Evolutionary conservation across 1,284 basidiomycete species (phyloP).

Genomic region (Apiotrichum brassicae): DNA sequence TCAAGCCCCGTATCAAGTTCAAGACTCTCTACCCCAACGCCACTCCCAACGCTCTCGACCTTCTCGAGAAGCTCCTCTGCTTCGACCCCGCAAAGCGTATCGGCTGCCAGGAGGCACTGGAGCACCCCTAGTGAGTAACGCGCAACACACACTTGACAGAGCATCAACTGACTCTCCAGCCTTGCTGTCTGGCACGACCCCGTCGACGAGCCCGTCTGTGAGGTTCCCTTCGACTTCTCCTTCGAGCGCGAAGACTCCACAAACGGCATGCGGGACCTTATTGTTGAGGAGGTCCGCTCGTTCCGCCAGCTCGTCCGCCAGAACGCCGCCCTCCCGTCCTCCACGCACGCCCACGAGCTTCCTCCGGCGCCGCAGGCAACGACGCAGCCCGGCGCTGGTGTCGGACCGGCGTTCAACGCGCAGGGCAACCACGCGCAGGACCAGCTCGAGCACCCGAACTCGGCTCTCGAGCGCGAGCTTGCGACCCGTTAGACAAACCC

Average conservation of each 20-base stretch:
- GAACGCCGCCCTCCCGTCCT: conserved; percentile 21
- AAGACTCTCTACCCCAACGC: conserved; percentile 85
- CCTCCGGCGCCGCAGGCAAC: conserved; percentile 32
- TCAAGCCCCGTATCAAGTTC: conserved; percentile 90
- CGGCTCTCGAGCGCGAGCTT: conserved; percentile 75
- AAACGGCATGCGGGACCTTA: conserved; percentile 94
- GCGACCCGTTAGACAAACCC: background rate
- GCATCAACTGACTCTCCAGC: conserved; percentile 21
- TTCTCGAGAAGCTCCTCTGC: conserved; percentile 82
- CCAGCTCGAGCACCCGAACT: conserved; percentile 74
- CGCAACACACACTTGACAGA: too few relatives aligned
- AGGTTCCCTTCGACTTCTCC: conserved; percentile 86
- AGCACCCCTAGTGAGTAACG: conserved; percentile 70
- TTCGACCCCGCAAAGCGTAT: conserved; percentile 96
- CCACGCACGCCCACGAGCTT: conserved; percentile 24
- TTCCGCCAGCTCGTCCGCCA: conserved; percentile 43
- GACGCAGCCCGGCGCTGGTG: conserved; percentile 31
- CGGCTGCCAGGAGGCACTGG: conserved; percentile 88
- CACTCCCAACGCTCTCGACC: conserved; percentile 87
- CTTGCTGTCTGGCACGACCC: conserved; percentile 91
- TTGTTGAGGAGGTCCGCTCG: conserved; percentile 66
- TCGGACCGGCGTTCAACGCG: conserved; percentile 43
- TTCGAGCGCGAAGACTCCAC: conserved; percentile 96
- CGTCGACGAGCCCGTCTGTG: conserved; percentile 78
- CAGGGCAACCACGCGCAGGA: conserved; percentile 53